Percentiles rank a stretch among this genome's conserved stretches.
phyloP scores from a whole-genome alignment of 192 early-diverging fungal genomes.

The Borealophlyctis nickersoniae region DNA sequence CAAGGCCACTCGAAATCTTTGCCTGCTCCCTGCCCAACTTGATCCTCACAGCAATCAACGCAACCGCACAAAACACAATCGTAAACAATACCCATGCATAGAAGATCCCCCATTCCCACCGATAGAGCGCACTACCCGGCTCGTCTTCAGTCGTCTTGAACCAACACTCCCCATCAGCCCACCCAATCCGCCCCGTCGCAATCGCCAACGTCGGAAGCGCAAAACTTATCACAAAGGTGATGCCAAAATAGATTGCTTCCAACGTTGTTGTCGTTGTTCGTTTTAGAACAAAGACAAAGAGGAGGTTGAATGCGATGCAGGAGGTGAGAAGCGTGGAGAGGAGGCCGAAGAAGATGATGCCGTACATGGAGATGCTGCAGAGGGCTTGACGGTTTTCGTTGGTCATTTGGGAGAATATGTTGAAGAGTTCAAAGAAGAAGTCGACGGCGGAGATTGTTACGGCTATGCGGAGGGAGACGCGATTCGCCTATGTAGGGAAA shows the following conservation, averaged over 20 bases:
- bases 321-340: conserved; percentile 1
- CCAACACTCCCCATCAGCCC: not conserved
- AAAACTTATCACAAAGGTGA: not conserved
- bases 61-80: not conserved
- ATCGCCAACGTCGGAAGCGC: not conserved
- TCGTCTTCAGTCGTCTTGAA: not conserved
- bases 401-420: no score
- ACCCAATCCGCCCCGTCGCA: not conserved
- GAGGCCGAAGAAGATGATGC: not conserved
- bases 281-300: not conserved
- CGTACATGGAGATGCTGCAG: conserved; percentile 2
- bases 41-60: not conserved
- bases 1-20: no score
- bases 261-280: not conserved
- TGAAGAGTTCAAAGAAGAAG: no score
- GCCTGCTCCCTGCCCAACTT: no score
- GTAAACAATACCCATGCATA: not conserved
- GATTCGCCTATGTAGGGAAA: no score
- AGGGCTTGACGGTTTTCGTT: not conserved
- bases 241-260: not conserved
- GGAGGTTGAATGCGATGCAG: conserved; percentile 6
- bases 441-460: no score
- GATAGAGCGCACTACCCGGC: not conserved
- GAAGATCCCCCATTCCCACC: not conserved
- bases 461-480: no score